Evolutionary conservation across 1,139 yeast species (phyloP).

Genomic region (Candida mesenterica): DNA sequence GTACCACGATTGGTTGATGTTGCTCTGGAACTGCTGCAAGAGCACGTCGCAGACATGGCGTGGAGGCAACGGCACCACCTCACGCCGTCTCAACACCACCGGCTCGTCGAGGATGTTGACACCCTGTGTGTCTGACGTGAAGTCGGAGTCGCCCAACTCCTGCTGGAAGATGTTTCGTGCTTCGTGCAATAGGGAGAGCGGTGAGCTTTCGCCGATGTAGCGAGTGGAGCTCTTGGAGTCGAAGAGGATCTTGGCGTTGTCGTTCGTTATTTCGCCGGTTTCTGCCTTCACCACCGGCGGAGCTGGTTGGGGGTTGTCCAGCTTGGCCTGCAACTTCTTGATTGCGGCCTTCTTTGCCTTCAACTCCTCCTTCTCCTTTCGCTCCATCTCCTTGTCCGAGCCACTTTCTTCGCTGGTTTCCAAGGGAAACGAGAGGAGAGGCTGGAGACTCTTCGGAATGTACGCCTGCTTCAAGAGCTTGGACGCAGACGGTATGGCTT

Average conservation of each 20-base stretch:
- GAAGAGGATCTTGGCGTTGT: constrained; percentile 16
- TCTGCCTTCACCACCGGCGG: background rate
- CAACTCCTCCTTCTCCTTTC: constrained; percentile 4
- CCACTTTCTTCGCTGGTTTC: constrained; percentile 7
- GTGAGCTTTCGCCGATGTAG: constrained; percentile 29
- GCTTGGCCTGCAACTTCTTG: background rate
- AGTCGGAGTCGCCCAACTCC: constrained; percentile 15
- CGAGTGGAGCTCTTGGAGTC: constrained; percentile 23
- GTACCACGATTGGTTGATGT: constrained; percentile 21
- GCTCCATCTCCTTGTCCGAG: background rate
- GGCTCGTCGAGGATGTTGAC: constrained; percentile 20
- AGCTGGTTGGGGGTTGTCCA: constrained; percentile 15
- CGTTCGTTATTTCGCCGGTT: constrained; percentile 1
- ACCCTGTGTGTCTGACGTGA: constrained; percentile 15
- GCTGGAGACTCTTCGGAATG: constrained; percentile 27
- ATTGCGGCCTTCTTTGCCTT: constrained; percentile 1
- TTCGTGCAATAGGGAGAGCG: constrained; percentile 24
- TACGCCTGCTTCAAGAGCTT: constrained; percentile 10
- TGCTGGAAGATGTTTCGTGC: constrained; percentile 23
- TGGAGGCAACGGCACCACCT: constrained; percentile 15
- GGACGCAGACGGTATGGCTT: constrained; percentile 1
- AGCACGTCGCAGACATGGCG: constrained; percentile 14
- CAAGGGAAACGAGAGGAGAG: constrained; percentile 24
- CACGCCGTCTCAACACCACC: constrained; percentile 11
- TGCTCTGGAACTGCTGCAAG: constrained; percentile 17